Percentiles rank a stretch among this genome's conserved stretches.
phyloP scores from a whole-genome alignment of 805 yeast genomes.

The Hanseniaspora lachancei region DNA sequence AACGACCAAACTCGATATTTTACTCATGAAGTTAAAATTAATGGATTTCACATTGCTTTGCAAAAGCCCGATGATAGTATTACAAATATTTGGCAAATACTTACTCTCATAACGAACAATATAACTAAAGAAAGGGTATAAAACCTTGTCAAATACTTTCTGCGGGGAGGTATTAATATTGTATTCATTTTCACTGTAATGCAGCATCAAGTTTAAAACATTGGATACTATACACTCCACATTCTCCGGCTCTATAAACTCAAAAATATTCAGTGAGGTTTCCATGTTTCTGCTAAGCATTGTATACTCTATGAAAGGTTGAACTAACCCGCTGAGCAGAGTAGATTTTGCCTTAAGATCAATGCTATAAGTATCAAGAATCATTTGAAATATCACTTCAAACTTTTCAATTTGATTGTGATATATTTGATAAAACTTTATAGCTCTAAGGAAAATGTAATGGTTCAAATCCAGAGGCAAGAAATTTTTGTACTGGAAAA shows the following conservation, averaged over 20 bases:
- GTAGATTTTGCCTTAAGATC: background rate
- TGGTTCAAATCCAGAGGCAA: background rate
- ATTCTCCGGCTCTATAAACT: background rate
- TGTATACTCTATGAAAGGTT: constrained; percentile 1
- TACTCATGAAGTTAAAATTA: background rate
- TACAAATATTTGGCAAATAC: background rate
- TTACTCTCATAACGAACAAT: background rate
- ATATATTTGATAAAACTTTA: background rate
- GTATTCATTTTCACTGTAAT: background rate
- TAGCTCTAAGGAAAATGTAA: background rate
- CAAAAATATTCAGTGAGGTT: background rate
- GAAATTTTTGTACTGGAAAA: background rate
- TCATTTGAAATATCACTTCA: background rate
- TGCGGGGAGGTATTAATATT: background rate
- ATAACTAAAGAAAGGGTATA: background rate
- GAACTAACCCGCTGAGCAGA: background rate
- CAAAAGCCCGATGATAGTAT: background rate
- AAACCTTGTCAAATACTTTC: background rate
- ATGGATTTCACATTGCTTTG: background rate
- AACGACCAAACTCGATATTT: background rate
- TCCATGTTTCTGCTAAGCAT: background rate
- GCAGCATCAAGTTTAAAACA: background rate
- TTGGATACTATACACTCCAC: background rate
- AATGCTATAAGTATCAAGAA: background rate
- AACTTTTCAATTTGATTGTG: background rate